Base-by-base conservation (phyloP, 2,329 filamentous ascomycete species). In the Penicillium paneum region DNA sequence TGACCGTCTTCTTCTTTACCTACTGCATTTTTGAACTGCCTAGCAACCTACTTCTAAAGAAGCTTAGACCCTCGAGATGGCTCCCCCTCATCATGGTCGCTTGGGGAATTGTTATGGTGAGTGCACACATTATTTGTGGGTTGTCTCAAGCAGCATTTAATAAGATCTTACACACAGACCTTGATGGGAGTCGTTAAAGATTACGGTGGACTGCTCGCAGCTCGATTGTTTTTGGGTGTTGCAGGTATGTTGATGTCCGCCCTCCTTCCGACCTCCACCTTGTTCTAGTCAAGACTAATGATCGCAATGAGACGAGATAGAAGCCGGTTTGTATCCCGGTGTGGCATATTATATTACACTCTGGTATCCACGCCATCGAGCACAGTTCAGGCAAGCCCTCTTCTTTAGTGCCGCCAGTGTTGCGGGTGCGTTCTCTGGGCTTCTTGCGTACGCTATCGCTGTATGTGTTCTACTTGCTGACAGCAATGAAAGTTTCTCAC, bases 341-440 rank as follows among this genome's bases (percentile, higher is more conserved):
- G 69, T 78, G 46, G 67, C 70, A 24, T 76, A 76, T 53, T 78
- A 78, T 34, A 71, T 78, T 31, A 76, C 74, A 1, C 65, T 77
- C 54, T 80, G 77, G 73, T 80, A 79, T 47, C 72, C 72, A 3
- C 69, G 76, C 6, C 69, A 70, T 35, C 73, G 77, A 47, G 68
- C 73, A 2, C 78, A 79, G 42, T 67, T 70, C 47, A 70, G 78
- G 11, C 71, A 76, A 38, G 75, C 77, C 5, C 64, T 80, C 1
- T 76, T 78, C 65, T 79, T 79, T 62, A 76, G 73, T 44, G 76
- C 78, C 0, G 75, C 76, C 2, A 76, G 73, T 38, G 64, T 81
- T 42, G 79, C 80, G 1, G 79, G 80, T n/a, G 78, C 78, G 1
- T 79, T 83, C 44, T 76, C 76, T 2, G 80, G 81, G 0, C 66